Percentiles rank a stretch among this genome's conserved stretches.
phyloP scores from a whole-genome alignment of 768 basidiomycete genomes.

The Krasilnikovozyma curviuscula region DNA sequence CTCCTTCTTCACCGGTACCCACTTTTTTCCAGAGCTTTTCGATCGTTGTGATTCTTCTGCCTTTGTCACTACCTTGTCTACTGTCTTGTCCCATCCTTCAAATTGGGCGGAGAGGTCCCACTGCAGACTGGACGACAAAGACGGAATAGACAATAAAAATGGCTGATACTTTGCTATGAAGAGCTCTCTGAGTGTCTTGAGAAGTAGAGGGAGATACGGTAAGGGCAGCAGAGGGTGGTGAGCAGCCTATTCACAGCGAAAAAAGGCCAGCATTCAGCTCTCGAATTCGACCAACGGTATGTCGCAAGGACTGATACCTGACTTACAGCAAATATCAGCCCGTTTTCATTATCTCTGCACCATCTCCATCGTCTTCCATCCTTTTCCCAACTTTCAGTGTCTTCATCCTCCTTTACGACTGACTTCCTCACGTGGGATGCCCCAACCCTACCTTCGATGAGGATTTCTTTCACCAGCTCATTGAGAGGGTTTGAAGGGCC shows the following conservation, averaged over 20 bases:
- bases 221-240: not conserved
- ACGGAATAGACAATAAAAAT: constrained; percentile 11
- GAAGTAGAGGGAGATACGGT: not conserved
- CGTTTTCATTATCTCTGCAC: constrained; percentile 88
- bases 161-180: too few relatives aligned
- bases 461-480: constrained; percentile 66
- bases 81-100: constrained; percentile 60
- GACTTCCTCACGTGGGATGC: not conserved
- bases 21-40: constrained; percentile 42
- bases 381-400: constrained; percentile 72
- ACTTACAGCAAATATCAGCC: constrained; percentile 85
- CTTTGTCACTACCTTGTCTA: constrained; percentile 48
- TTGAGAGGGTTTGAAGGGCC: constrained; percentile 68
- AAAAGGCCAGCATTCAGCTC: not conserved
- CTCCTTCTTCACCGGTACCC: constrained; percentile 3
- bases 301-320: too few relatives aligned
- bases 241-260: not conserved
- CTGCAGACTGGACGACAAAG: constrained; percentile 19
- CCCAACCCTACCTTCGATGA: constrained; percentile 69
- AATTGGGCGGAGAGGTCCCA: constrained; percentile 58
- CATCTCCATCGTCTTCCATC: constrained; percentile 54
- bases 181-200: too few relatives aligned
- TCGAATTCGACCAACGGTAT: too few relatives aligned
- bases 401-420: constrained; percentile 12
- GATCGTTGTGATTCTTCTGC: constrained; percentile 42